Percentiles rank a stretch among this genome's conserved stretches.
Conservation (phyloP, 2,329 filamentous ascomycete species). For the Cladophialophora exuberans region DNA sequence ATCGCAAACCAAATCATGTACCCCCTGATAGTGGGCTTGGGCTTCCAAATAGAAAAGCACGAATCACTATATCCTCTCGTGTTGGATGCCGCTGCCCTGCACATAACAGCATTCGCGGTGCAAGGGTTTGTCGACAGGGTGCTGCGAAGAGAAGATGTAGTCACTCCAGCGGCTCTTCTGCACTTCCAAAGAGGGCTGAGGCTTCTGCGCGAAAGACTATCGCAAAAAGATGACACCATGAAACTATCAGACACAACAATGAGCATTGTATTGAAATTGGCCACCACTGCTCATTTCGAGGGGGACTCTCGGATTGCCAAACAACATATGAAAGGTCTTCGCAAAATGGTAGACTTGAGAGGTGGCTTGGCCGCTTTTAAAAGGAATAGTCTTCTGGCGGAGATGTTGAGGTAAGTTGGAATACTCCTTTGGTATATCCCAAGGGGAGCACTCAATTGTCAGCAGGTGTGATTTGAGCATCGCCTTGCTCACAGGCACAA, state of each 20-base stretch:
- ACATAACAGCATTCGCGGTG: constrained; percentile 41
- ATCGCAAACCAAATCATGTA: constrained; percentile 40
- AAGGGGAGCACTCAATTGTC: neutral
- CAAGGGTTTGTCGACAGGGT: constrained; percentile 39
- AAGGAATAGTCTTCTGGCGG: constrained; percentile 42
- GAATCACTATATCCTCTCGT: constrained; percentile 39
- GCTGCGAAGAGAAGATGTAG: constrained; percentile 9
- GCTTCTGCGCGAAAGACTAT: constrained; percentile 40
- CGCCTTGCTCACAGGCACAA: constrained; percentile 31
- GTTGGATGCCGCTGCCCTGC: constrained; percentile 42
- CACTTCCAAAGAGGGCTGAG: constrained; percentile 37
- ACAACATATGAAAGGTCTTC: constrained; percentile 44
- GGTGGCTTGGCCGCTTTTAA: constrained; percentile 41
- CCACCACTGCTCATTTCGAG: constrained; percentile 36
- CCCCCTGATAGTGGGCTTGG: constrained; percentile 39
- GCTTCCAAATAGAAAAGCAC: constrained; percentile 34
- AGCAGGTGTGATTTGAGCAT: constrained; percentile 36
- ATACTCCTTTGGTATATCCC: constrained; percentile 23
- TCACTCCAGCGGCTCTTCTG: constrained; percentile 18
- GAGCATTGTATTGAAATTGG: constrained; percentile 39
- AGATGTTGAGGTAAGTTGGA: constrained; percentile 35
- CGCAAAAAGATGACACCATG: constrained; percentile 26
- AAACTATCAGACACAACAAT: constrained; percentile 39
- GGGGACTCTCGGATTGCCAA: constrained; percentile 37
- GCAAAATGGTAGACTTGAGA: constrained; percentile 43